Percentiles rank a stretch among this genome's conserved stretches.
These are phyloP conservation scores for Leccinum olivaceoglutinosum DNA, from an alignment of 1,284 basidiomycete species.

Conservation along the genomic window DNA sequence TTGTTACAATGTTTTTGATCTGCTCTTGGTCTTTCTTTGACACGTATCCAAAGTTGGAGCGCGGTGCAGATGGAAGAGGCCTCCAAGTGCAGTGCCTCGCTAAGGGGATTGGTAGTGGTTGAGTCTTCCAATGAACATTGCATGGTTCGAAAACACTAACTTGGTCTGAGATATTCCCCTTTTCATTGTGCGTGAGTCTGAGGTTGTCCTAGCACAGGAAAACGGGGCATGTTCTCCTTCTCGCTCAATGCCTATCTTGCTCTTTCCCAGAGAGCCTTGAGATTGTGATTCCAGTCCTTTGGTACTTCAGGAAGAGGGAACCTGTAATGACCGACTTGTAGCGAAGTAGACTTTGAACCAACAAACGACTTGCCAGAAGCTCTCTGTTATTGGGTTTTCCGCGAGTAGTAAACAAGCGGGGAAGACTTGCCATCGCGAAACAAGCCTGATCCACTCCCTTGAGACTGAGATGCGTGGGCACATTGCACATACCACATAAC, in stretches of 20 bases:
- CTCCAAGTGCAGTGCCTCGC: slow-evolving; percentile 82
- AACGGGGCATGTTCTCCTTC: slow-evolving; percentile 27
- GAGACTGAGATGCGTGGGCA: slow-evolving; percentile 34
- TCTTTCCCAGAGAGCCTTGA: slow-evolving; percentile 69
- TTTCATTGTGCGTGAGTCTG: slow-evolving; percentile 47
- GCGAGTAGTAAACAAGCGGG: slow-evolving; percentile 71
- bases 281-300: slow-evolving; percentile 81
- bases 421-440: slow-evolving; percentile 70
- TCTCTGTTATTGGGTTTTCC: slow-evolving; percentile 62
- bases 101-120: slow-evolving; percentile 29
- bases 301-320: slow-evolving; percentile 80
- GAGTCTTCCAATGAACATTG: neutral
- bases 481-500: neutral
- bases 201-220: slow-evolving; percentile 18
- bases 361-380: slow-evolving; percentile 51
- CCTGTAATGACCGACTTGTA: slow-evolving; percentile 38
- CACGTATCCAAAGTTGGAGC: slow-evolving; percentile 90
- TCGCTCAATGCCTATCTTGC: slow-evolving; percentile 48
- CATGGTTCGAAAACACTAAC: slow-evolving; percentile 36
- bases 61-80: slow-evolving; percentile 66
- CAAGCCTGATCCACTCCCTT: slow-evolving; percentile 28
- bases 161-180: slow-evolving; percentile 56
- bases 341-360: slow-evolving; percentile 6
- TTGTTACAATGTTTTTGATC: slow-evolving; percentile 43
- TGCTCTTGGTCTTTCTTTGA: slow-evolving; percentile 86